A percentile compares a stretch with the other conserved stretches of the same genome.
phyloP scores from a whole-genome alignment of 1,139 yeast species.

The Taiozyma sp. region DNA sequence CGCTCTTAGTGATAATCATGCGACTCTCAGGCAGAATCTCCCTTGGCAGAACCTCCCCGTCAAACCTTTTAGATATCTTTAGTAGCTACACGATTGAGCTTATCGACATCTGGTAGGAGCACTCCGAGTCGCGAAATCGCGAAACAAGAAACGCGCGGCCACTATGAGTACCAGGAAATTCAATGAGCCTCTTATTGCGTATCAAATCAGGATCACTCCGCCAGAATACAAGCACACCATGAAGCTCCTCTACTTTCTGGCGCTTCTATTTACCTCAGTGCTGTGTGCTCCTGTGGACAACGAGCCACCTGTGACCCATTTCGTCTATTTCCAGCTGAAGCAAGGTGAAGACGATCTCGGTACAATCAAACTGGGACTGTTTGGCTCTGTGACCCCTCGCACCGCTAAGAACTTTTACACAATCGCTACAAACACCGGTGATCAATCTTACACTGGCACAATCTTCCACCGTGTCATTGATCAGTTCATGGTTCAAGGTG shows the following conservation, averaged over 20 bases:
- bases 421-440: constrained; percentile 47
- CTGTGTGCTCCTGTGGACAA: constrained; percentile 7
- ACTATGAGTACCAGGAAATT: too few species aligned
- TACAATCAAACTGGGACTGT: constrained; percentile 63
- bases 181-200: neutral
- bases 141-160: neutral
- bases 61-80: too few species aligned
- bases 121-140: neutral
- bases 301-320: constrained; percentile 60
- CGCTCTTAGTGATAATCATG: too few species aligned
- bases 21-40: too few species aligned
- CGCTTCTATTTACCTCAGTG: constrained; percentile 2
- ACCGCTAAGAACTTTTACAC: constrained; percentile 71
- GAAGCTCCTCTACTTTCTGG: constrained; percentile 7
- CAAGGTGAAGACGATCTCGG: constrained; percentile 59
- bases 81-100: neutral
- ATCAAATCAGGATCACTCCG: neutral
- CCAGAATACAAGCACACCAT: constrained; percentile 1
- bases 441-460: constrained; percentile 53
- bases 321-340: constrained; percentile 55
- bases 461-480: constrained; percentile 75
- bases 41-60: too few species aligned
- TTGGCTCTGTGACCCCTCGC: constrained; percentile 70
- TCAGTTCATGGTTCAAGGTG: constrained; percentile 79
- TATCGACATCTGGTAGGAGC: neutral